These are phyloP conservation scores for Durio zibethinus DNA, from an alignment of 345 rosid species.

Conservation along the genomic window DNA sequence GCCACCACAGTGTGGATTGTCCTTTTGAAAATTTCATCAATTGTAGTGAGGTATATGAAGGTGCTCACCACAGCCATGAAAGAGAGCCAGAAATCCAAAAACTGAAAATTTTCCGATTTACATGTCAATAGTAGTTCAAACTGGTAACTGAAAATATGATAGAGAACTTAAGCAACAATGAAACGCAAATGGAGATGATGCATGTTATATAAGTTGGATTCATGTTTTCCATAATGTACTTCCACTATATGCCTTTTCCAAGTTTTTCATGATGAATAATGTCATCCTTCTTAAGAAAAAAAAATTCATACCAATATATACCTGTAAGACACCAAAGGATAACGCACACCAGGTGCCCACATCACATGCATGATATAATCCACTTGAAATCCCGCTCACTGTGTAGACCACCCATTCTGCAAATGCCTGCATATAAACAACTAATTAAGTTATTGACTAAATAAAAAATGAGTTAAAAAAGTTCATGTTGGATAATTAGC, in stretches of 20 bases:
- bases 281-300: not conserved
- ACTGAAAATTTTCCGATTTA: slow-evolving; percentile 47
- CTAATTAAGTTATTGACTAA: slow-evolving; percentile 2
- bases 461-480: not conserved
- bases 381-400: slow-evolving; percentile 86
- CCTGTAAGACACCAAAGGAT: slow-evolving; percentile 79
- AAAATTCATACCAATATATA: slow-evolving; percentile 17
- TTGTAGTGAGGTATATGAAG: slow-evolving; percentile 69
- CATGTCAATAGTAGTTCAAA: slow-evolving; percentile 21
- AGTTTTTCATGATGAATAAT: not conserved
- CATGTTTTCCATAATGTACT: not conserved
- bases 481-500: not conserved
- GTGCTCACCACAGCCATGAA: slow-evolving; percentile 97
- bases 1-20: slow-evolving; percentile 76
- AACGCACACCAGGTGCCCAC: slow-evolving; percentile 90
- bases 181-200: not conserved
- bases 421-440: slow-evolving; percentile 57
- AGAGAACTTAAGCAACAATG: not conserved
- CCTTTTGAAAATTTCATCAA: slow-evolving; percentile 70
- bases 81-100: slow-evolving; percentile 99
- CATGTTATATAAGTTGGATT: not conserved
- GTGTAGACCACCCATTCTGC: slow-evolving; percentile 97
- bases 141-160: not conserved
- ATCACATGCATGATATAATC: slow-evolving; percentile 94
- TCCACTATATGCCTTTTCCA: not conserved